Base-by-base conservation (phyloP, 768 basidiomycete genomes). In the Xerocomellus chrysenteron region DNA sequence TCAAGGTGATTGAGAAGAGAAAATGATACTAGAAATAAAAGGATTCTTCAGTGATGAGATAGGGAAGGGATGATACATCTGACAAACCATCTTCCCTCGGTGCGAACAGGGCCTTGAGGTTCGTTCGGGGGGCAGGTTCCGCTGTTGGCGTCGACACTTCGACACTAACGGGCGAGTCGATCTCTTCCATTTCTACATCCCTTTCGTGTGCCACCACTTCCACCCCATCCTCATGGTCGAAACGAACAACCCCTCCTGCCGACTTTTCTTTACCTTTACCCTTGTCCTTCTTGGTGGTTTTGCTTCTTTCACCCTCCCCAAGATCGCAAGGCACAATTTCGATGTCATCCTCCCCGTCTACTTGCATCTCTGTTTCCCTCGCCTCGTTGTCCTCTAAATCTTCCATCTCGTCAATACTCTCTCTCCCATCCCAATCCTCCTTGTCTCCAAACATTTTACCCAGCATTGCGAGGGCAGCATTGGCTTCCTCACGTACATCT, bases 1-100 rank as follows among this genome's bases (percentile, higher is more conserved):
- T 90, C 85, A 36, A 92, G 80, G 58, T 91, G 85, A 0, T 80
- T 81, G 5, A 92, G 76, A n/a, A 92, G 76, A 12, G 91, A 91
- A 71, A 92, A 92, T 19, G 82, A 82, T 41, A 73, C 86, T 87
- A 56, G 6, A 9, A 47, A 43, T 11, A 33, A 40, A 44, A 16
- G 16, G 1, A 45, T 13, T n/a, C 3, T 33, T 65, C 32, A 50
- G 28, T 7, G 35, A 39, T 4, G 12, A 47, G n/a, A 43, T 8
- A 35, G 28, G 14, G 12, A 37, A 21, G 2, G 26, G 33, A 50
- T 11, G 50, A 39, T 14, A 55, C 17, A 43, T 21, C n/a, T 9
- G 1, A 67, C 75, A n/a, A 61, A 86, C 88, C 81, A 65, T 86
- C 81, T 55, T 85, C 84, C 59, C 77, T 78, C 0, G 88, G 87